Evolutionary conservation across 2,329 filamentous ascomycete genomes (phyloP).

Genomic region (Claviceps sorghi): DNA sequence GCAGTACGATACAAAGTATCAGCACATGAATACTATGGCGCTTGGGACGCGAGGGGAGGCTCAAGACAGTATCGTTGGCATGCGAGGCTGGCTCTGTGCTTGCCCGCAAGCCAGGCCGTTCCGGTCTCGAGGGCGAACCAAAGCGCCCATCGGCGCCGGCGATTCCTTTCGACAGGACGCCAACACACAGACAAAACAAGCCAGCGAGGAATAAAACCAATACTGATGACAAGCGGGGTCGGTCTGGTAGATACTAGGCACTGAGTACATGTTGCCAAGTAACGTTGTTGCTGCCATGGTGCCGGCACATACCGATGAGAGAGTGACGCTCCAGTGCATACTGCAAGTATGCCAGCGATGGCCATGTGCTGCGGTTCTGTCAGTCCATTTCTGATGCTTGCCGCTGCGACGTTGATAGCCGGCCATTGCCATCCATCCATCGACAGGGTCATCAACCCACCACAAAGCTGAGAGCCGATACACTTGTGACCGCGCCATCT

Average conservation of each 20-base stretch:
- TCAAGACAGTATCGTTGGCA: slow-evolving; percentile 20
- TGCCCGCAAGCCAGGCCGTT: slow-evolving; percentile 11
- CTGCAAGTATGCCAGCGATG: slow-evolving; percentile 34
- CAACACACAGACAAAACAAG: slow-evolving; percentile 24
- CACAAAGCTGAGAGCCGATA: slow-evolving; percentile 7
- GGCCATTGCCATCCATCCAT: background rate
- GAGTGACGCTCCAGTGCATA: slow-evolving; percentile 32
- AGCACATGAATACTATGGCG: slow-evolving; percentile 30
- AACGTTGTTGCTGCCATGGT: background rate
- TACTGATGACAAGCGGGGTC: slow-evolving; percentile 32
- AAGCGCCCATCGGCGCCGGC: slow-evolving; percentile 34
- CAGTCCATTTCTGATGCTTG: background rate
- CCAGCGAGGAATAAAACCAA: slow-evolving; percentile 33
- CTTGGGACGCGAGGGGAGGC: slow-evolving; percentile 30
- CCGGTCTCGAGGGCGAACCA: slow-evolving; percentile 13
- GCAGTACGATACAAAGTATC: slow-evolving; percentile 28
- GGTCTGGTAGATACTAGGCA: slow-evolving; percentile 22
- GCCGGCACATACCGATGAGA: slow-evolving; percentile 26
- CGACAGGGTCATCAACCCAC: background rate
- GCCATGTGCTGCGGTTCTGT: slow-evolving; percentile 23
- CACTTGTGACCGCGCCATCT: slow-evolving; percentile 7
- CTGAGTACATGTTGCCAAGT: background rate
- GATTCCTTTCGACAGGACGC: slow-evolving; percentile 30
- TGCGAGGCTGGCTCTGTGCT: slow-evolving; percentile 9
- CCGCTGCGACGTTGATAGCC: background rate